Conservation (phyloP, 768 basidiomycete species). For the Hydnum rufescens region DNA sequence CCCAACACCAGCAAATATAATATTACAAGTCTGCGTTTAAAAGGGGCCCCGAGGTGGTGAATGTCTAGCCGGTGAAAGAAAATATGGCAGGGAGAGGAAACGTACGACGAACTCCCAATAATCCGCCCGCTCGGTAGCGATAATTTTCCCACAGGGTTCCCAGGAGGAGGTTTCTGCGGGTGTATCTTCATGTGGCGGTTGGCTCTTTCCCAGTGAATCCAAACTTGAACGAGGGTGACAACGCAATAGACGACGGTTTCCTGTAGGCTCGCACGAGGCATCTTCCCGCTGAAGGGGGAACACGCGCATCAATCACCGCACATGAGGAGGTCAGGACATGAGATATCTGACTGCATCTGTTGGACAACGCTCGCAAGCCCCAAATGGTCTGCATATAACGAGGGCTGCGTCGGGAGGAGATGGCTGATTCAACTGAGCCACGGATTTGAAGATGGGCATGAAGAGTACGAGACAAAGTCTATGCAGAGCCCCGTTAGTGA, state of each 20-base stretch:
- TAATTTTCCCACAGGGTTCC: constrained; percentile 83
- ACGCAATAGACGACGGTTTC: constrained; percentile 77
- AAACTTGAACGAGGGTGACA: constrained; percentile 26
- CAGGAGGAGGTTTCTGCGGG: constrained; percentile 36
- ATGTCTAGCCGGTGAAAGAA: neutral
- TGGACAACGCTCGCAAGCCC: constrained; percentile 3
- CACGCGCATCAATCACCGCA: too few species aligned
- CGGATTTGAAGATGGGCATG: too few species aligned
- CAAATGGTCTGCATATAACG: constrained; percentile 1
- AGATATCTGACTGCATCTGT: neutral
- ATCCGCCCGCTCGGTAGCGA: constrained; percentile 57
- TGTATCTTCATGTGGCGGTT: constrained; percentile 14
- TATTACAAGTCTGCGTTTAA: constrained; percentile 28
- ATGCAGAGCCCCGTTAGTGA: too few species aligned
- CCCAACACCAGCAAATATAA: constrained; percentile 47
- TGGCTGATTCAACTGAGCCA: too few species aligned
- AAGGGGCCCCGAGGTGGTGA: neutral
- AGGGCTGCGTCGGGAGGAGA: too few species aligned
- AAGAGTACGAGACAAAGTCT: too few species aligned
- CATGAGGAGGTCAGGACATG: neutral
- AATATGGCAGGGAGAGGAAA: constrained; percentile 2
- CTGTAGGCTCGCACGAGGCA: constrained; percentile 92
- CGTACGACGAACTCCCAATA: constrained; percentile 84
- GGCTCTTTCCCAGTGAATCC: constrained; percentile 1
- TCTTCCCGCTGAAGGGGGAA: constrained; percentile 49